phyloP scores from a whole-genome alignment of 73 alveolate genomes.

The Paramecium octaurelia region DNA sequence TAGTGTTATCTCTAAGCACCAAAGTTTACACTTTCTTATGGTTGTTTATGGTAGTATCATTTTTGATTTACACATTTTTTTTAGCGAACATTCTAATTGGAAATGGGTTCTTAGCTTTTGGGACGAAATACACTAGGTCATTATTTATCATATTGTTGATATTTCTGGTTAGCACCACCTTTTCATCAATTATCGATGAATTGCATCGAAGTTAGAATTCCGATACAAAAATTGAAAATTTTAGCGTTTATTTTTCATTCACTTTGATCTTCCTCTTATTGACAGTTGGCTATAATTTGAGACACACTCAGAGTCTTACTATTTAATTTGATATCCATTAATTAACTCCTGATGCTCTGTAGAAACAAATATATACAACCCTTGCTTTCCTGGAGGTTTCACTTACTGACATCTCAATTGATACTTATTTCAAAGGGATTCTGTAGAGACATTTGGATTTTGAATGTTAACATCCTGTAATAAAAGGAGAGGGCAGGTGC shows the following conservation, averaged over 20 bases:
- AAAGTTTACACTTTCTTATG: neutral
- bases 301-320: neutral
- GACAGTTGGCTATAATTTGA: neutral
- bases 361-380: neutral
- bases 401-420: neutral
- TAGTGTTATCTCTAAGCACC: neutral
- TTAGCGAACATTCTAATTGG: neutral
- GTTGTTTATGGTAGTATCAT: neutral
- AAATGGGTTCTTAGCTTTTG: conserved; percentile 28
- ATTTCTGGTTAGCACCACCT: neutral
- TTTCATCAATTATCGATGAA: neutral
- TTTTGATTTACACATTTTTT: neutral
- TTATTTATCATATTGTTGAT: neutral
- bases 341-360: neutral
- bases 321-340: neutral
- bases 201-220: neutral
- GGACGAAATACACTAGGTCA: neutral
- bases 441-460: conserved; percentile 8
- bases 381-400: neutral
- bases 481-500: conserved; percentile 37
- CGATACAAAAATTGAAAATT: neutral
- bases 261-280: neutral
- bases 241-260: neutral
- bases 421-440: neutral
- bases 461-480: conserved; percentile 24